Conservation (phyloP, 2,329 filamentous ascomycete species). For the Colletotrichum falcatum region DNA sequence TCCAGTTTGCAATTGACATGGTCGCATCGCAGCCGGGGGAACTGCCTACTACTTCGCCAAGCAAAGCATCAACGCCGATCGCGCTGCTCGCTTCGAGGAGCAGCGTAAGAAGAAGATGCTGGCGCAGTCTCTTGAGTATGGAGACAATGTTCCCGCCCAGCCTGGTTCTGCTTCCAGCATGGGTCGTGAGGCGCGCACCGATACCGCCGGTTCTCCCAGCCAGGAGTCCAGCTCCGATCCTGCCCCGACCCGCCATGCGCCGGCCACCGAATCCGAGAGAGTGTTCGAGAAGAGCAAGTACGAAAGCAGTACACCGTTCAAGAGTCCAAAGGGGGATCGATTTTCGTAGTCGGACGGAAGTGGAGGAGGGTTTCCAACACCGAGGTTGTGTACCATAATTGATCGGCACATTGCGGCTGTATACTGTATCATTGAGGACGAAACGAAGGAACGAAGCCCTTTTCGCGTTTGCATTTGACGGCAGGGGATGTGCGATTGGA, state of each 20-base stretch:
- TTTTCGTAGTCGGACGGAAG: conserved; percentile 66
- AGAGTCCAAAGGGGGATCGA: conserved; percentile 85
- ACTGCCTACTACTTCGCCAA: conserved; percentile 98
- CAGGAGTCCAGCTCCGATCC: conserved; percentile 81
- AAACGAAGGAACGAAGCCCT: conserved; percentile 25
- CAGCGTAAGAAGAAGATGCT: conserved; percentile 72
- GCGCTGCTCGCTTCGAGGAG: conserved; percentile 77
- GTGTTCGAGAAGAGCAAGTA: conserved; percentile 88
- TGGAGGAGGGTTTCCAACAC: not conserved
- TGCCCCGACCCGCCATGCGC: conserved; percentile 86
- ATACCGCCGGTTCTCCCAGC: conserved; percentile 72
- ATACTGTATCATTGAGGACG: conserved; percentile 33
- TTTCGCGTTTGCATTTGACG: conserved; percentile 2
- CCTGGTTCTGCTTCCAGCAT: conserved; percentile 52
- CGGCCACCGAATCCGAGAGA: conserved; percentile 75
- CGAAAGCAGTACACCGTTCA: conserved; percentile 81
- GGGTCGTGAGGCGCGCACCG: conserved; percentile 67
- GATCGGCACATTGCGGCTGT: conserved; percentile 12
- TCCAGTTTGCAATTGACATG: conserved; percentile 37
- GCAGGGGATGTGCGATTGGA: not conserved
- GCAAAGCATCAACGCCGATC: conserved; percentile 91
- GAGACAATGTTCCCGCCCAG: conserved; percentile 51
- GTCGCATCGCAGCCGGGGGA: conserved; percentile 74
- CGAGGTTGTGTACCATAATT: conserved; percentile 35
- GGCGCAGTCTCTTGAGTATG: conserved; percentile 66